A percentile compares a stretch with the other conserved stretches of the same genome.
Evolutionary conservation across 2,329 filamentous ascomycete genomes (phyloP).

Genomic region (Exophiala spinifera): DNA sequence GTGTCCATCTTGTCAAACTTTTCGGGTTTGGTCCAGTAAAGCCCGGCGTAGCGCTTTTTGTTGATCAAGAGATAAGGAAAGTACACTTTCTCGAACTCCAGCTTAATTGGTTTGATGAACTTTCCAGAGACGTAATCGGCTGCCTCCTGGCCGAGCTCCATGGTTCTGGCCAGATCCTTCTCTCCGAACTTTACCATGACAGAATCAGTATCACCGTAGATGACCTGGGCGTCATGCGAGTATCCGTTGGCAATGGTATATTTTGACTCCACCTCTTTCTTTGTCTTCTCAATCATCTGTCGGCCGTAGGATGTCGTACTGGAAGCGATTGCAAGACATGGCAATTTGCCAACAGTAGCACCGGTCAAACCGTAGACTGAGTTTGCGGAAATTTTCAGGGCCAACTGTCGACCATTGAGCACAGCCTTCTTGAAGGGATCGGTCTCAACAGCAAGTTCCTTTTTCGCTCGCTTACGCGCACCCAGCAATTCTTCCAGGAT

Average conservation of each 20-base stretch:
- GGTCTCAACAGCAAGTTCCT: conserved; percentile 80
- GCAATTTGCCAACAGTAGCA: conserved; percentile 91
- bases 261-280: conserved; percentile 84
- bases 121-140: conserved; percentile 83
- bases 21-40: conserved; percentile 92
- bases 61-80: conserved; percentile 98
- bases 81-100: conserved; percentile 99
- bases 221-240: conserved; percentile 88
- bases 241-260: conserved; percentile 96
- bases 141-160: conserved; percentile 94
- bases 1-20: conserved; percentile 99
- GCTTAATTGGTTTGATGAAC: conserved; percentile 94
- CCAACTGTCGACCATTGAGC: conserved; percentile 92
- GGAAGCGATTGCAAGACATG: conserved; percentile 90
- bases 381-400: conserved; percentile 94
- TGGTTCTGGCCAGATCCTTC: conserved; percentile 77
- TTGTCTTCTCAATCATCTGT: conserved; percentile 98
- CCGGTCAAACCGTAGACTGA: conserved; percentile 96
- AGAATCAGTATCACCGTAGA: conserved; percentile 98
- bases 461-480: conserved; percentile 94
- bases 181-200: conserved; percentile 99
- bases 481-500: conserved; percentile 90
- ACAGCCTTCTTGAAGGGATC: conserved; percentile 98
- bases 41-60: conserved; percentile 98
- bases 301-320: conserved; percentile 96